Evolutionary conservation across 1,139 yeast genomes (phyloP), one percentile per base, ranked within the genome.

Genomic region (Hansenula anomala): DNA sequence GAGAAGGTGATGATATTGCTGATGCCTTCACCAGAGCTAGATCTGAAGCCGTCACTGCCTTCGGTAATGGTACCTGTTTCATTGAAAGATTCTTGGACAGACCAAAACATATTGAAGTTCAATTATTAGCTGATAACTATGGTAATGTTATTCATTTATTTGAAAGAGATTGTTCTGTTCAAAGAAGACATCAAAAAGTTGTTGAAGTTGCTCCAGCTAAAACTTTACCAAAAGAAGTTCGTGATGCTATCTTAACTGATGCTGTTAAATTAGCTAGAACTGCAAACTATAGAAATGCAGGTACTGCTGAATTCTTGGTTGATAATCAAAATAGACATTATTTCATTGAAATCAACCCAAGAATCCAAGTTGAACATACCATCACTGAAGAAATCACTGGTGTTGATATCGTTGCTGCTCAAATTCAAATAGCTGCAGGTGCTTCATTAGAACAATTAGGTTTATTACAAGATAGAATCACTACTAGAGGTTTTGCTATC

Each of bases 121-220:
- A 92, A 69, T 72, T 92, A 54, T 75, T 92, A 52, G 99, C 97
- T 39, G 99, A 92, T 64, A 76, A 77, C 57, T 81, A 86, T 59
- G 99, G 98, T 45, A 92, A 94, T 60, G 96, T 90, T 16, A 85
- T 92, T 55, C 98, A 94, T 61, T 70, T 92, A 54, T 92, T 87
- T 54, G 99, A 94, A 73, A 83, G 99, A 69, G 99, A 92, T 69
- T 92, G 98, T 69, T 89, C 97, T 12, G 98, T 94, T 36, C 99
- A 92, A 72, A 84, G 98, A 72, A 86, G 98, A 71, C 98, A 92
- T 66, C 98, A 94, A 71, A 92, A 94, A 66, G 98, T 92, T 42
- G 98, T 92, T 34, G 99, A 94, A 67, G 89, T 94, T 54, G 99
- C 98, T 4, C 98, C 99, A n/a, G 97, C 98, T 33, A 84, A 87